Evolutionary conservation across 2,329 filamentous ascomycete species (phyloP).

Genomic region (Aurifilum marmelostoma): DNA sequence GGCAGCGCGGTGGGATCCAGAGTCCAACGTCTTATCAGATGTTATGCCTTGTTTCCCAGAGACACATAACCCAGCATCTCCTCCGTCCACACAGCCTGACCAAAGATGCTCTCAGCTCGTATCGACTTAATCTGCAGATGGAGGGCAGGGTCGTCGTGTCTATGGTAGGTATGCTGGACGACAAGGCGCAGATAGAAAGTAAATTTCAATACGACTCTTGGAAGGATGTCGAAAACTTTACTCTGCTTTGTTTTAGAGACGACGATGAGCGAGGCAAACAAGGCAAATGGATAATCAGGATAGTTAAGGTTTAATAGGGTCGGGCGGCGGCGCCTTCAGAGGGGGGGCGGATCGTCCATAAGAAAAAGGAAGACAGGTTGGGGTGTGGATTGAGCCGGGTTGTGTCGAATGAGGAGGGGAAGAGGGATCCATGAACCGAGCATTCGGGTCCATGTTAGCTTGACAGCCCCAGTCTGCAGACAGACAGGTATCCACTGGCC

Average conservation of each 20-base stretch:
- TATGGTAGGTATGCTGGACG: neutral
- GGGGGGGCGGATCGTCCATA: neutral
- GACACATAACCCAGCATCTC: neutral
- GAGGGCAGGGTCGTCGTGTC: neutral
- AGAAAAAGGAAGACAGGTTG: slow-evolving; percentile 1
- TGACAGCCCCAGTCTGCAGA: slow-evolving; percentile 9
- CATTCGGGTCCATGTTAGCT: slow-evolving; percentile 11
- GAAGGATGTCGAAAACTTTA: too few species aligned
- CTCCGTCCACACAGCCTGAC: neutral
- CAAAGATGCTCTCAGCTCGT: neutral
- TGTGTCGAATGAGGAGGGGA: slow-evolving; percentile 9
- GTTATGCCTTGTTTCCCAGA: neutral
- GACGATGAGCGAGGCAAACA: slow-evolving; percentile 3
- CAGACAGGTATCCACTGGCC: neutral
- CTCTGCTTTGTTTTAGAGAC: neutral
- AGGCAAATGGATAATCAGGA: neutral
- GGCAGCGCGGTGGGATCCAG: neutral
- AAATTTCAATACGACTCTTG: neutral
- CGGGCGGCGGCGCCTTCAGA: neutral
- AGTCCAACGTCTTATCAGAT: neutral
- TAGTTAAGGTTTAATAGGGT: neutral
- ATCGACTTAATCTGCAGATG: neutral
- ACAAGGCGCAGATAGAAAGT: neutral
- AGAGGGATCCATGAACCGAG: slow-evolving; percentile 11
- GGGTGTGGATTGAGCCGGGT: neutral